phyloP scores from a whole-genome alignment of 2,329 filamentous ascomycete species.

The Didymella exigua region DNA sequence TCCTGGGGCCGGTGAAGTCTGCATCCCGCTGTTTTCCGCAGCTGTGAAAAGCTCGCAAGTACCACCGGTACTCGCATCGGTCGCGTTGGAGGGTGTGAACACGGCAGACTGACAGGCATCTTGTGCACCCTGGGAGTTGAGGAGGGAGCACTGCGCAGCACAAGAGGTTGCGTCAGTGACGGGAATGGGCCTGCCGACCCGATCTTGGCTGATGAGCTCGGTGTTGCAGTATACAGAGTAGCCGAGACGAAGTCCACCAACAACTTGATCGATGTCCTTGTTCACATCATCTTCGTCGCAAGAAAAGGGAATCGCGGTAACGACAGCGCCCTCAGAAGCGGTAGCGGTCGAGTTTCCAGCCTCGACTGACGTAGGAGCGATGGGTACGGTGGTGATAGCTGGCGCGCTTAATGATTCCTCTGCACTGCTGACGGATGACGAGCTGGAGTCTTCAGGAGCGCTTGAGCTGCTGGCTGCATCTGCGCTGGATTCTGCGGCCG shows the following conservation, averaged over 20 bases:
- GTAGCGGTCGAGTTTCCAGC: not conserved
- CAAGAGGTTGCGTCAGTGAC: constrained; percentile 29
- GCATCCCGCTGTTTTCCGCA: constrained; percentile 14
- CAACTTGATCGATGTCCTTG: constrained; percentile 31
- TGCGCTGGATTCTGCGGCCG: not conserved
- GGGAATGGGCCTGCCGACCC: constrained; percentile 20
- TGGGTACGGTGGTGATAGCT: not conserved
- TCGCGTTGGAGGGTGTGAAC: constrained; percentile 28
- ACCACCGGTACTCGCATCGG: constrained; percentile 24
- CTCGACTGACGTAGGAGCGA: not conserved
- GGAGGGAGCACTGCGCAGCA: constrained; percentile 36
- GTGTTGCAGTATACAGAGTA: constrained; percentile 40
- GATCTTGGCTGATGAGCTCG: constrained; percentile 25
- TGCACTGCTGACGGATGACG: not conserved
- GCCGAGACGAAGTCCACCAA: constrained; percentile 31
- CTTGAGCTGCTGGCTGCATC: constrained; percentile 5
- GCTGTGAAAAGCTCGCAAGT: constrained; percentile 26
- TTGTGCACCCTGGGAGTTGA: constrained; percentile 31
- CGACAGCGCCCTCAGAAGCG: constrained; percentile 15
- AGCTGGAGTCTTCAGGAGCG: not conserved
- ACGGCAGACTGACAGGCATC: constrained; percentile 31
- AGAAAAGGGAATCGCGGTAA: constrained; percentile 34
- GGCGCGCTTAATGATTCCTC: constrained; percentile 1
- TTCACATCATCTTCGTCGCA: constrained; percentile 27
- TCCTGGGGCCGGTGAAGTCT: constrained; percentile 19